A percentile compares a stretch with the other conserved stretches of the same genome.
phyloP scores from a whole-genome alignment of 2,329 filamentous ascomycete genomes.

The Aspergillus fijiensis region DNA sequence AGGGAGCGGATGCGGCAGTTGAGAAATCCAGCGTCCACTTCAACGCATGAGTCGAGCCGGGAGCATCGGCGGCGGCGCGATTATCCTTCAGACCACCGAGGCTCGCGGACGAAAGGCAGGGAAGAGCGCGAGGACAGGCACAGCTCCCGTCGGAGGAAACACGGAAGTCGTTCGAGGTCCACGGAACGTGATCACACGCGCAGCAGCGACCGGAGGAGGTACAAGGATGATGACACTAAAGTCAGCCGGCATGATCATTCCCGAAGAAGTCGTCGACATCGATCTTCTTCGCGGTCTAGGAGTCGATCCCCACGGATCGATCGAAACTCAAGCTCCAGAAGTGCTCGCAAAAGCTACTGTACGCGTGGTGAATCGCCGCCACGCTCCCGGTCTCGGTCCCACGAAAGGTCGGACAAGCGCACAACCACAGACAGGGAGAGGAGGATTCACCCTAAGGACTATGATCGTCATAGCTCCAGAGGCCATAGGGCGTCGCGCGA shows the following conservation, averaged over 20 bases:
- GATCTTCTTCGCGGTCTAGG: constrained; percentile 24
- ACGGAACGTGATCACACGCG: constrained; percentile 25
- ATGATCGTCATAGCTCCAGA: constrained; percentile 10
- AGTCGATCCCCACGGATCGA: constrained; percentile 22
- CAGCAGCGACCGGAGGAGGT: constrained; percentile 25
- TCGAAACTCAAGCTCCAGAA: constrained; percentile 13
- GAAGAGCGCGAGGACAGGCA: constrained; percentile 24
- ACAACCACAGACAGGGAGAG: constrained; percentile 16
- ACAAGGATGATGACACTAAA: constrained; percentile 21
- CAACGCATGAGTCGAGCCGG: constrained; percentile 37
- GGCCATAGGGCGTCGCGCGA: background rate
- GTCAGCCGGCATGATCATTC: constrained; percentile 19
- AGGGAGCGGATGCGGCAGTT: constrained; percentile 66
- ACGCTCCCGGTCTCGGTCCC: constrained; percentile 22
- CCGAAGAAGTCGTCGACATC: constrained; percentile 15
- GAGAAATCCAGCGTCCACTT: constrained; percentile 37
- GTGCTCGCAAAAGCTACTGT: constrained; percentile 15
- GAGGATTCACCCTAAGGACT: background rate
- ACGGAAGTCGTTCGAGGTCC: constrained; percentile 29
- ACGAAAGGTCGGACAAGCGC: constrained; percentile 13
- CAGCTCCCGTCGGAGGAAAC: constrained; percentile 29
- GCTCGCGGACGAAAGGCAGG: constrained; percentile 23
- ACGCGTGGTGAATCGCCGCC: constrained; percentile 22
- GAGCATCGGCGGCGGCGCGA: constrained; percentile 17
- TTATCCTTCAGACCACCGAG: constrained; percentile 17